phyloP scores from a whole-genome alignment of 495 filamentous ascomycete species.

The Xylaria curta region DNA sequence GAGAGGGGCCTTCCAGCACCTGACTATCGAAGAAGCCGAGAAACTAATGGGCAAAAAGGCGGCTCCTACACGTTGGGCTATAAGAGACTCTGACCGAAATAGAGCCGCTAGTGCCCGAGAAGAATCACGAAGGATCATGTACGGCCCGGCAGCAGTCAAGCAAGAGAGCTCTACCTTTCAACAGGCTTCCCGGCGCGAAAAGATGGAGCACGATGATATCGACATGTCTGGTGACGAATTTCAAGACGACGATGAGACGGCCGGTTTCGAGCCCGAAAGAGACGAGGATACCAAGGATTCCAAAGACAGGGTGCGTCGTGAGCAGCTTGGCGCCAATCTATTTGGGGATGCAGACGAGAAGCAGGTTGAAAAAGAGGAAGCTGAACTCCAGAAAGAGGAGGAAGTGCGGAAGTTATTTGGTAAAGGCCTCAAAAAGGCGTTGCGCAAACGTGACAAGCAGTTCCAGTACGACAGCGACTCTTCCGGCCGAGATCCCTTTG shows the following conservation, averaged over 20 bases:
- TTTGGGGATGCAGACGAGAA: conserved; percentile 85
- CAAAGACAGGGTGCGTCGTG: conserved; percentile 81
- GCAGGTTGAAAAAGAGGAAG: conserved; percentile 82
- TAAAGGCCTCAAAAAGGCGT: conserved; percentile 76
- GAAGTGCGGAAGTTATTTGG: conserved; percentile 70
- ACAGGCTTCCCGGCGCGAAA: conserved; percentile 56
- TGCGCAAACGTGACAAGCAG: conserved; percentile 85
- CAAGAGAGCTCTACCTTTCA: conserved; percentile 59
- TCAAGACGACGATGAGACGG: conserved; percentile 83
- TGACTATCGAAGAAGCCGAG: conserved; percentile 87
- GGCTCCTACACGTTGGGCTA: conserved; percentile 79
- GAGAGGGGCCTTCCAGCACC: conserved; percentile 73
- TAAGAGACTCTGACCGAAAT: conserved; percentile 65
- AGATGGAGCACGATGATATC: conserved; percentile 62
- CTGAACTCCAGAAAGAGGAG: conserved; percentile 70
- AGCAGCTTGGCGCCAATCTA: conserved; percentile 84
- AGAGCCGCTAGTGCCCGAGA: conserved; percentile 56
- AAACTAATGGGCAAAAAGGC: conserved; percentile 74
- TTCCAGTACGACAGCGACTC: conserved; percentile 81
- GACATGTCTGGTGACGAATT: conserved; percentile 63
- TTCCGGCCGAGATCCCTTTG: conserved; percentile 76
- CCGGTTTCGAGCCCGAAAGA: conserved; percentile 74
- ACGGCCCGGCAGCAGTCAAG: conserved; percentile 55
- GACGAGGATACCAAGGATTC: conserved; percentile 90
- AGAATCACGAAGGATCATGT: conserved; percentile 52